Conservation (phyloP, 1,284 basidiomycete genomes). For the Trichosporon coremiiforme region DNA sequence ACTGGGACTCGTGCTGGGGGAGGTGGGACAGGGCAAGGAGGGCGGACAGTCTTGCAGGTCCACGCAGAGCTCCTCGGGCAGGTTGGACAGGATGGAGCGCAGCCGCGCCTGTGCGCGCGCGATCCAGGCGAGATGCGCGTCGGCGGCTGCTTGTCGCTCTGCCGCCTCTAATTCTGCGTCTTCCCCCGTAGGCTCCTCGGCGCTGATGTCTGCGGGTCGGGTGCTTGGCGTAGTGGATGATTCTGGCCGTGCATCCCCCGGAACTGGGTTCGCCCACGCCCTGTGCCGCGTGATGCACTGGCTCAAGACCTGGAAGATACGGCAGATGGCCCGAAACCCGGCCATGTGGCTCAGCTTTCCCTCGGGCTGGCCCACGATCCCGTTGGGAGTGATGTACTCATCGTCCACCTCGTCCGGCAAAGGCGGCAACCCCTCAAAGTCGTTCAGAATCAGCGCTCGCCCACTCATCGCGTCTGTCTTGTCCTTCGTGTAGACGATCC, state of each 20-base stretch:
- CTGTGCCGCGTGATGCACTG: conserved; percentile 39
- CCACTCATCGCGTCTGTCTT: conserved; percentile 41
- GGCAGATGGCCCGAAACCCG: conserved; percentile 35
- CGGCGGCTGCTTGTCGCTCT: neutral
- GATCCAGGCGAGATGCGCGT: conserved; percentile 21
- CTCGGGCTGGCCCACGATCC: conserved; percentile 27
- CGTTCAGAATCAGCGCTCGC: conserved; percentile 33
- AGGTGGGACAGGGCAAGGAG: neutral
- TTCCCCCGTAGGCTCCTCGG: neutral
- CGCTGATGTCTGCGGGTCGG: too few relatives aligned
- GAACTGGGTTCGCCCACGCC: conserved; percentile 28
- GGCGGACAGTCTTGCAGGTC: conserved; percentile 1
- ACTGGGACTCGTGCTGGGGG: neutral
- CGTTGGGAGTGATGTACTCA: conserved; percentile 37
- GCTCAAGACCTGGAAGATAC: conserved; percentile 38
- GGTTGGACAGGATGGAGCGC: conserved; percentile 18
- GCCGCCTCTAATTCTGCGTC: neutral
- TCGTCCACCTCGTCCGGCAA: conserved; percentile 42
- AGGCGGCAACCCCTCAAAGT: conserved; percentile 39
- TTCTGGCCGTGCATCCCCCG: neutral
- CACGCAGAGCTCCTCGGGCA: conserved; percentile 19
- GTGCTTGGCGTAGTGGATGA: too few relatives aligned
- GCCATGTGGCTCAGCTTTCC: conserved; percentile 32
- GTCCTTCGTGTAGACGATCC: conserved; percentile 41
- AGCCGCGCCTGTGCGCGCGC: conserved; percentile 13